Evolutionary conservation across 139 green algal genomes (phyloP).

Genomic region (Chlorella ohadii): DNA sequence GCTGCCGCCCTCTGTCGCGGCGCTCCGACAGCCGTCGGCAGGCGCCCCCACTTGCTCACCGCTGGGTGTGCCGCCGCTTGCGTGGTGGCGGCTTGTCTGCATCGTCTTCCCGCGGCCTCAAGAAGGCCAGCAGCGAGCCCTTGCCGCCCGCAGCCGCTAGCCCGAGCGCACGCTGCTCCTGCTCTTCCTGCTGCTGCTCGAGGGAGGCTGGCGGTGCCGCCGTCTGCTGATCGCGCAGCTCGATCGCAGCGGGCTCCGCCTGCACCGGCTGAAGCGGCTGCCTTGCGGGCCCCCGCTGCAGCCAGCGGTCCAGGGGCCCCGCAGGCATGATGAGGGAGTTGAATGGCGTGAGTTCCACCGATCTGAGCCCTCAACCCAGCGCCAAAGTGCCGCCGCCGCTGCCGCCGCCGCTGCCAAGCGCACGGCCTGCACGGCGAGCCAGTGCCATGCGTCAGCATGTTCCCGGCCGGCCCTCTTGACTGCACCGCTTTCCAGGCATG

Average conservation of each 20-base stretch:
- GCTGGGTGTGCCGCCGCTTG: not conserved
- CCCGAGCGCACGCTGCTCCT: not conserved
- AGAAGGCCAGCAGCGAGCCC: no score
- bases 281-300: not conserved
- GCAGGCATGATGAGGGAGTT: not conserved
- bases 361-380: no score
- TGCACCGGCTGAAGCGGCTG: not conserved
- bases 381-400: no score
- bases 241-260: not conserved
- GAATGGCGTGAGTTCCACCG: no score
- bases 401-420: no score
- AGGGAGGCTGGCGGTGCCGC: not conserved
- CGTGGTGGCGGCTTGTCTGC: not conserved
- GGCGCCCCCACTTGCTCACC: not conserved
- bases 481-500: no score
- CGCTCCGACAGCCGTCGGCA: no score
- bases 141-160: not conserved
- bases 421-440: no score
- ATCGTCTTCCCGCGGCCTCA: not conserved
- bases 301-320: constrained; percentile 7
- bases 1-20: no score
- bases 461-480: no score
- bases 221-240: constrained; percentile 2
- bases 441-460: no score
- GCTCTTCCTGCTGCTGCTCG: not conserved